Evolutionary conservation across 495 filamentous ascomycete genomes (phyloP).

Genomic region (Podospora didyma): DNA sequence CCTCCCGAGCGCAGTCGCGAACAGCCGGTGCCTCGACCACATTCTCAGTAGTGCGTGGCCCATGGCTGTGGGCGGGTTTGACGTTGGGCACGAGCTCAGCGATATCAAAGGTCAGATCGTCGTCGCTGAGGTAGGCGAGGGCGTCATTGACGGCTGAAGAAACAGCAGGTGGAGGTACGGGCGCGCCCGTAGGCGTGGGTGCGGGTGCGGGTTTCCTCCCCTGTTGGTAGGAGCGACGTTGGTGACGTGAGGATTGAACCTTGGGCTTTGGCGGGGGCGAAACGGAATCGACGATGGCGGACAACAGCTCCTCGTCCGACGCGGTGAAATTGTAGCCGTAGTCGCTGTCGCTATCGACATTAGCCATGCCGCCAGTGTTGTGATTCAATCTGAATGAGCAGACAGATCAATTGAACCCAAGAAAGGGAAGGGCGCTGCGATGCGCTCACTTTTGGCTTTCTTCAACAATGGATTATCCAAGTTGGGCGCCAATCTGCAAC

Average conservation of each 20-base stretch:
- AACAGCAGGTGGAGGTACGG: neutral
- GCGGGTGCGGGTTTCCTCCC: neutral
- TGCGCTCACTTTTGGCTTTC: no score
- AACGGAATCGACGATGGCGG: constrained; percentile 16
- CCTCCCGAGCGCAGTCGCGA: neutral
- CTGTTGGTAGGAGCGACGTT: neutral
- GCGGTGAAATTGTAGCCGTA: constrained; percentile 71
- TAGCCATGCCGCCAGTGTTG: neutral
- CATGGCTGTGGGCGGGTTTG: constrained; percentile 2
- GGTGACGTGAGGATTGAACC: neutral
- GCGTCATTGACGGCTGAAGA: constrained; percentile 9
- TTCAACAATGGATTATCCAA: no score
- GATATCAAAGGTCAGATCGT: constrained; percentile 23
- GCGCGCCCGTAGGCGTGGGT: neutral
- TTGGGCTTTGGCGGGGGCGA: constrained; percentile 6
- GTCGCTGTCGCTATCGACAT: constrained; percentile 42
- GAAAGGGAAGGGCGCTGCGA: no score
- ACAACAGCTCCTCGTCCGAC: constrained; percentile 50
- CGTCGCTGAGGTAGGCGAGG: constrained; percentile 10
- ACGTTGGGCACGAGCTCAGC: constrained; percentile 12
- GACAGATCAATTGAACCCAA: no score
- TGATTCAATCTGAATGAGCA: neutral
- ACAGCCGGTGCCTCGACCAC: neutral
- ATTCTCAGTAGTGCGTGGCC: neutral
- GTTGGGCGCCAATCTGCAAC: neutral